Percentiles rank a stretch among this genome's conserved stretches.
Conservation (phyloP, 768 basidiomycete genomes). For the Mycena polygramma region DNA sequence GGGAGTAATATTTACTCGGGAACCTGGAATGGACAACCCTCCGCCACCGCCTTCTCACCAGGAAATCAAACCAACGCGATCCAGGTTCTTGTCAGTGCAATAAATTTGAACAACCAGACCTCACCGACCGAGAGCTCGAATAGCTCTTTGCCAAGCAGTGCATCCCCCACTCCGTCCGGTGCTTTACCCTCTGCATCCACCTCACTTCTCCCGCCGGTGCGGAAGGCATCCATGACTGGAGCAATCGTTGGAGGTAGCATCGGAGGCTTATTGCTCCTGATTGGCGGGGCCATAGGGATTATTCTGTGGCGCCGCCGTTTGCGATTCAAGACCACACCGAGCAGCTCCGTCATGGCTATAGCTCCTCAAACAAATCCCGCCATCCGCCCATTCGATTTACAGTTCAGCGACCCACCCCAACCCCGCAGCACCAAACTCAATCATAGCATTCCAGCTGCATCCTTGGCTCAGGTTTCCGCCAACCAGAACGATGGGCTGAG, state of each 20-base stretch:
- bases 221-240: background rate
- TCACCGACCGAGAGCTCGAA: too few species aligned
- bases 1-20: constrained; percentile 22
- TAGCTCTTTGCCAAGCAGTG: background rate
- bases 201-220: background rate
- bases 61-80: background rate
- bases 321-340: too few species aligned
- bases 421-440: too few species aligned
- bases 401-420: too few species aligned
- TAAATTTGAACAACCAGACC: background rate
- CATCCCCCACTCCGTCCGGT: background rate
- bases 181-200: background rate
- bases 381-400: too few species aligned
- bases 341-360: too few species aligned
- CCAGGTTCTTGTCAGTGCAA: background rate
- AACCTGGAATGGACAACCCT: constrained; percentile 18
- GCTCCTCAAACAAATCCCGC: too few species aligned
- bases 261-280: background rate
- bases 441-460: too few species aligned
- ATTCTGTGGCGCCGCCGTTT: background rate
- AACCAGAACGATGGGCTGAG: background rate
- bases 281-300: background rate
- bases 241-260: background rate
- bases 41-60: background rate
- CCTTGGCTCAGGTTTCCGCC: background rate